Conservation (phyloP, 805 yeast species). For the Cyberlindnera saturnus region DNA sequence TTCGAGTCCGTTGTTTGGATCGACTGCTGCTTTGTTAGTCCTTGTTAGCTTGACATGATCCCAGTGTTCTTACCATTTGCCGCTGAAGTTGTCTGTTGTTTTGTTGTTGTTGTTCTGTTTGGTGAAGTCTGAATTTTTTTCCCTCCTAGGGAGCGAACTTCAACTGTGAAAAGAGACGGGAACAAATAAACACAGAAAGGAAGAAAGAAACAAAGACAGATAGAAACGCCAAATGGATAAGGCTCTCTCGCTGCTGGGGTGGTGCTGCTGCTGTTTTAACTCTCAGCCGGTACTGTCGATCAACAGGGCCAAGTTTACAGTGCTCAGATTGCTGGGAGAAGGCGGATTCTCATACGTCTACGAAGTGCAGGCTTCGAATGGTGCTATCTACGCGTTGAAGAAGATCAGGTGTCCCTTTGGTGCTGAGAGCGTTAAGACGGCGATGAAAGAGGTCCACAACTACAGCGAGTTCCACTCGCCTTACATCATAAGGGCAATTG, state of each 20-base stretch:
- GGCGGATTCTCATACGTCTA: conserved; percentile 89
- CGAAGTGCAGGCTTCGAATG: conserved; percentile 49
- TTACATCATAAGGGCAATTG: conserved; percentile 61
- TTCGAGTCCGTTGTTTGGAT: conserved; percentile 38
- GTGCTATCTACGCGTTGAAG: conserved; percentile 65
- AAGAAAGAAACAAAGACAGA: not conserved
- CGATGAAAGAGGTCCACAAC: conserved; percentile 71
- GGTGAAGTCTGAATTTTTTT: conserved; percentile 7
- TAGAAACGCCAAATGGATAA: not conserved
- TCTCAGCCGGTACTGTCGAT: conserved; percentile 54
- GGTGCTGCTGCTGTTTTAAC: conserved; percentile 21
- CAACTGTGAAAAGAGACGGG: not conserved
- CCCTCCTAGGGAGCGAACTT: not conserved
- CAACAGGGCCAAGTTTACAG: conserved; percentile 55
- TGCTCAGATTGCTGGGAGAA: conserved; percentile 75
- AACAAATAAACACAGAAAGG: not conserved
- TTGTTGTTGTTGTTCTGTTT: conserved; percentile 1
- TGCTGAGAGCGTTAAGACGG: conserved; percentile 62
- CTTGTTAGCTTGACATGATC: not conserved
- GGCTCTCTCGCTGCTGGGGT: conserved; percentile 8
- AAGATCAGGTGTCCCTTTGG: conserved; percentile 88
- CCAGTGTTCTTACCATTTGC: not conserved
- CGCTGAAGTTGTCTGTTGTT: not conserved
- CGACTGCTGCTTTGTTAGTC: conserved; percentile 20
- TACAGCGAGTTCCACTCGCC: conserved; percentile 68